Evolutionary conservation across 164 flowering plant species (phyloP), one percentile per base, ranked within the genome.

Genomic region (Umbilicus rupestris): DNA sequence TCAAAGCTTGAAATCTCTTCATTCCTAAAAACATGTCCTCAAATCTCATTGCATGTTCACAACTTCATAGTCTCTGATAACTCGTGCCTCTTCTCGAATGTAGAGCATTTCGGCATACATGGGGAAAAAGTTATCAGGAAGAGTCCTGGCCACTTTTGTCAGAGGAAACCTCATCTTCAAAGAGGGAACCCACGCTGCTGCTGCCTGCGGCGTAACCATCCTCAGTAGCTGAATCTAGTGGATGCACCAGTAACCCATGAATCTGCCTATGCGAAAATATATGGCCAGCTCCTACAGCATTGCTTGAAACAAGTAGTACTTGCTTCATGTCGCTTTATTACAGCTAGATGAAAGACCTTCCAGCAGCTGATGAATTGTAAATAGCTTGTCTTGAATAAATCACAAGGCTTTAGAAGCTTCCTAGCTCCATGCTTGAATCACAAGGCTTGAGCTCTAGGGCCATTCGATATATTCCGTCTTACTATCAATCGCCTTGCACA

Each of bases 91-190:
- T 62, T 7, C 24, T 2, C 73, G 41, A 71, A 1, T 37, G 26
- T 64, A 94, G 98, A 79, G 78, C 62, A 87, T 86, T 60, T 87
- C 98, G 7, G 96, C 99, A 44, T 95, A 92, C 76, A 73, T 88
- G 82, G 98, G 99, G 55, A 83, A 29, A 66, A 87, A 70, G 73
- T 76, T 95, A 7, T 71, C 84, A 0, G 99, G 99, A 39, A 92
- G 83, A 63, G 97, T 95, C 37, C 57, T 87, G 72, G 87, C 94
- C 26, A 92, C 99, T 15, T 88, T 84, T 74, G 90, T 90, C 49
- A 81, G 96, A 71, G 99, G 99, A 55, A 90, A 87, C 75, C 87
- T 92, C 41, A 90, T 95, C 9, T 95, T 70, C 73, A 73, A 67
- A 63, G 84, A 87, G 10, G 92, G 89, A 35, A 76, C 74, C 26